Evolutionary conservation across 257 asterid species (phyloP).

Genomic region (Pogostemon cablin): DNA sequence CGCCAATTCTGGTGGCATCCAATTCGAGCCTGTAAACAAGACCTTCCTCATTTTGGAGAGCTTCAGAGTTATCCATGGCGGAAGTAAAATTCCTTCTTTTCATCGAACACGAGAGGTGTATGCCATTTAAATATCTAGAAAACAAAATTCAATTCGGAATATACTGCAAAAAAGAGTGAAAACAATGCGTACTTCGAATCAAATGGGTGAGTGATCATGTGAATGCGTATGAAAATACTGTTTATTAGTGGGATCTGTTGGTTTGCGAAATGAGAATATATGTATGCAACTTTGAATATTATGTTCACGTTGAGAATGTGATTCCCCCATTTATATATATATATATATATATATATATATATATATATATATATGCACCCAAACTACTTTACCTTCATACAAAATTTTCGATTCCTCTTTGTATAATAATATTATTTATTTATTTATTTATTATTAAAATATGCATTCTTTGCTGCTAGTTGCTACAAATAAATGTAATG

Average conservation of each 20-base stretch:
- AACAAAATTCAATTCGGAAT: neutral
- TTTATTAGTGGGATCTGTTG: conserved; percentile 15
- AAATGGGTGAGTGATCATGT: conserved; percentile 14
- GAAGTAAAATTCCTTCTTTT: neutral
- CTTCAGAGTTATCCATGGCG: conserved; percentile 29
- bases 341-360: conserved; percentile 28
- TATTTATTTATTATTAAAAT: no score
- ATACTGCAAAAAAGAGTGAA: neutral
- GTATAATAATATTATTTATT: no score
- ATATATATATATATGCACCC: conserved; percentile 21
- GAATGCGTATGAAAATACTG: neutral
- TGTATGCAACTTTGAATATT: neutral
- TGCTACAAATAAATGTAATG: no score
- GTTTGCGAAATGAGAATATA: conserved; percentile 16
- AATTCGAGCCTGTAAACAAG: conserved; percentile 19
- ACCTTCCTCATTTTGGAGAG: conserved; percentile 13
- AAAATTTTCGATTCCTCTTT: no score
- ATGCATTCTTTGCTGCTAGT: no score
- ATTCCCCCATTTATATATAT: conserved; percentile 24
- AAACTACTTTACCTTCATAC: neutral
- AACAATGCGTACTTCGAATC: conserved; percentile 12
- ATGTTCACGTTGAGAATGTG: conserved; percentile 23
- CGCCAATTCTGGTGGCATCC: conserved; percentile 8
- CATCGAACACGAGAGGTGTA: neutral
- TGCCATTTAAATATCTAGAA: conserved; percentile 23